A percentile compares a stretch with the other conserved stretches of the same genome.
Evolutionary conservation across 495 filamentous ascomycete species (phyloP).

Genomic region (Neurospora sp.): DNA sequence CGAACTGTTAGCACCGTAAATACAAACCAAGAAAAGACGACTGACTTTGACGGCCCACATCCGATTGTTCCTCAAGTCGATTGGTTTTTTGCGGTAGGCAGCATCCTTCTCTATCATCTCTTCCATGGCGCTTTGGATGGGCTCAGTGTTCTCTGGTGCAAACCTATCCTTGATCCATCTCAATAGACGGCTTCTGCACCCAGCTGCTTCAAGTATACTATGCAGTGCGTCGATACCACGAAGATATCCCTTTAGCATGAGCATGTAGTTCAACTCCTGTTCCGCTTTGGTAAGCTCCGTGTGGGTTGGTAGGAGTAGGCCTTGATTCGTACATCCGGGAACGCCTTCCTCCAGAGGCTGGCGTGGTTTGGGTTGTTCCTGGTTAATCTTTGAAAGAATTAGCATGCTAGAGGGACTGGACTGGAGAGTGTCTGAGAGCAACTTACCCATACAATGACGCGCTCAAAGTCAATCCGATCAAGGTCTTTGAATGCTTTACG

Average conservation of each 20-base stretch:
- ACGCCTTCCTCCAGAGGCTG: constrained; percentile 10
- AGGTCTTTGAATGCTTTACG: constrained; percentile 42
- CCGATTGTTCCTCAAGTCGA: constrained; percentile 84
- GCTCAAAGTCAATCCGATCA: constrained; percentile 15
- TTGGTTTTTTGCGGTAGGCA: constrained; percentile 62
- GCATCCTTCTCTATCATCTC: constrained; percentile 72
- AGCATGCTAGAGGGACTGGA: background rate
- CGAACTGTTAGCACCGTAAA: background rate
- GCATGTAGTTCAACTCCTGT: constrained; percentile 14
- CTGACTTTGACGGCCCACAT: constrained; percentile 81
- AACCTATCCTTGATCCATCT: constrained; percentile 59
- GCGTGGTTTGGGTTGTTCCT: background rate
- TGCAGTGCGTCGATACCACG: constrained; percentile 55
- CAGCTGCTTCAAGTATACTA: constrained; percentile 54
- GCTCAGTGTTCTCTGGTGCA: constrained; percentile 44
- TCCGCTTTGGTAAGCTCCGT: constrained; percentile 14
- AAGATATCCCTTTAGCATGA: constrained; percentile 50
- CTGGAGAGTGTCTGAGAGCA: background rate
- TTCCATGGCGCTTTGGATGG: constrained; percentile 54
- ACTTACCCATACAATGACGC: constrained; percentile 9
- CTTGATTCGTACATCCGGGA: constrained; percentile 1
- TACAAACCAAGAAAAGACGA: background rate
- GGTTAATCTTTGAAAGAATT: background rate
- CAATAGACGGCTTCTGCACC: constrained; percentile 47
- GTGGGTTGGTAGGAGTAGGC: constrained; percentile 40